Base-by-base conservation (phyloP, 352 stramenopile species). In the Pythium insidiosum region DNA sequence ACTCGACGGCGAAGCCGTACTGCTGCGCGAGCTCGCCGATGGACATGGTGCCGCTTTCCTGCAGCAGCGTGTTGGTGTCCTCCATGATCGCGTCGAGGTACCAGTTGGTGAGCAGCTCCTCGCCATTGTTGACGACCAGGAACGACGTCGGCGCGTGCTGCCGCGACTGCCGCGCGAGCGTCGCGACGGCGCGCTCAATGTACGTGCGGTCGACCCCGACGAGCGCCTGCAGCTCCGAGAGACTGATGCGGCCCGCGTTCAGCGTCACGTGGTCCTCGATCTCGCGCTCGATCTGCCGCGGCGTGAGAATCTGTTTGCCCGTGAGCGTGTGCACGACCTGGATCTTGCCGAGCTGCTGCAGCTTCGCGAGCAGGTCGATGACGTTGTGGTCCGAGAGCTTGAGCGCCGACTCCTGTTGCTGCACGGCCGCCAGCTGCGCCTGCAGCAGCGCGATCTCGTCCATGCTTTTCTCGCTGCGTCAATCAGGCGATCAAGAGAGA, bases 21-120 rank as follows among this genome's bases (percentile, higher is more conserved):
- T 91, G 78, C 63, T 87, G 73, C 21, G 81, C 77, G 24, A 93
- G 48, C 23, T 79, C 74, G 23, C 79, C 79, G 21, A 93, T 65
- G 5, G 69, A 72, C 15, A 70, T 65, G 1, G 70, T 85, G 2
- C 78, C 81, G 21, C 51, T 72, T 34, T 89, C 75, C 23, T 89
- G 73, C n/a, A 93, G 57, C 24, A 86, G 40, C 38, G 80, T 68
- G 44, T 89, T 69, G 18, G 73, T 84, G 48, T 91, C 73, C 42
- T 88, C 68, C 72, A 88, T 91, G 57, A 93, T 90, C 20, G 61
- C 73, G 52, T 93, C 76, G 37, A 93, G 53, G 45, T 93, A 93
- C 68, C 66, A 75, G 49, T 63, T 84, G 44, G 78, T 88, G 19
- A 93, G 47, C 28, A 93, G 55, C 48, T 91, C 81, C 53, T 88